Base-by-base conservation (phyloP, 2,329 filamentous ascomycete genomes). In the Setomelanomma holmii region DNA sequence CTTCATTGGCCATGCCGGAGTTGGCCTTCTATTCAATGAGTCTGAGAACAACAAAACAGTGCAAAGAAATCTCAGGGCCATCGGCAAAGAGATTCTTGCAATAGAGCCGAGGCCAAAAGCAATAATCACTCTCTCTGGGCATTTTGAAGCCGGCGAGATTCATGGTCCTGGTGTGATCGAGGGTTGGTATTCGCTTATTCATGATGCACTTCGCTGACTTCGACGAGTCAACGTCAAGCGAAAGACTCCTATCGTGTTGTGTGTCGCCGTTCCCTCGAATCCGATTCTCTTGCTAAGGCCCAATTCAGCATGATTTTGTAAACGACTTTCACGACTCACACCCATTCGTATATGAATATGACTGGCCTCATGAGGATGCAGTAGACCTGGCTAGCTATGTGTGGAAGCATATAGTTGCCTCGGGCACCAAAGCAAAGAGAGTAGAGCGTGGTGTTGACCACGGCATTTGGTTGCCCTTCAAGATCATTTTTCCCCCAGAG, bases 401-500 rank as follows among this genome's bases (percentile, higher is more conserved):
- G 10, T 46, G 44, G 44, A 46, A 39, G 23, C 44, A 46, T 17
- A n/a, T 46, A 4, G 34, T 40, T 14, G 33, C 27, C 17, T 16
- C 44, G 1, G 34, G 33, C 8, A 39, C 40, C 1, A 14, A 47
- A 20, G 44, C 44, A n/a, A 47, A 47, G 17, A 27, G 44, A 39
- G 44, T 47, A 12, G 21, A 47, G 14, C 35, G 44, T 14, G 44
- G 44, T 3, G 44, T 47, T 4, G 44, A 47, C 35, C 44, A 47
- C 19, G 44, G 44, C 7, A 38, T 24, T n/a, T 47, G 44, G 44
- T 34, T 39, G 11, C 44, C 44, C 2, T 47, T 47, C 27, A 47
- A 47, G 27, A 33, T 47, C 44, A 47, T 47, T 34, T 47, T 47
- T 12, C 44, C 44, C 11, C 44, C 44, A 10, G 44, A 40, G 10